Conservation (phyloP, 179 eudicot genomes). For the Vitellaria paradoxa region DNA sequence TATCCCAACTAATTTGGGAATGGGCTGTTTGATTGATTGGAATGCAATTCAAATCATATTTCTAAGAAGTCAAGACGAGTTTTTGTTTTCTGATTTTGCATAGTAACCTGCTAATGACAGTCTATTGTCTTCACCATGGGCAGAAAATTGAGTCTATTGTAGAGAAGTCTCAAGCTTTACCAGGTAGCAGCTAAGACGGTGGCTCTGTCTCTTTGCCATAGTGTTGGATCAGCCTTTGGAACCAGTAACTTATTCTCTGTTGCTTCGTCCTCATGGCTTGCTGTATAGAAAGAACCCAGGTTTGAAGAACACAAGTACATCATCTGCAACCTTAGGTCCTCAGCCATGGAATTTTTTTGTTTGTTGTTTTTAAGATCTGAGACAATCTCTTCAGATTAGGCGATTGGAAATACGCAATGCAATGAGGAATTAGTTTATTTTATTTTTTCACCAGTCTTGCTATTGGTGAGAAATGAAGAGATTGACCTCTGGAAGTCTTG, state of each 20-base stretch:
- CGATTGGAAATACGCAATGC: not conserved
- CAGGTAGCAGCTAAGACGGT: constrained; percentile 7
- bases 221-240: not conserved
- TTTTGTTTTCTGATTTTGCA: not conserved
- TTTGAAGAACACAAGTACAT: not conserved
- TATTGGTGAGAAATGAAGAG: no score
- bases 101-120: not conserved
- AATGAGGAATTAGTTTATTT: not conserved
- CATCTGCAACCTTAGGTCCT: not conserved
- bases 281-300: not conserved
- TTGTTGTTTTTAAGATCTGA: not conserved
- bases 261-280: not conserved
- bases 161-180: constrained; percentile 36
- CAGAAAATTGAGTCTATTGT: constrained; percentile 76
- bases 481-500: no score
- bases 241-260: no score
- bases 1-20: not conserved
- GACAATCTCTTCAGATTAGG: not conserved
- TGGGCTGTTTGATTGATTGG: not conserved
- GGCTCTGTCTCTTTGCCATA: not conserved
- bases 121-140: constrained; percentile 15
- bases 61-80: not conserved
- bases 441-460: no score
- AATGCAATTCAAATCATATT: not conserved
- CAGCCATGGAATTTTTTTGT: not conserved